Base-by-base conservation (phyloP, 2,329 filamentous ascomycete species). In the Aspergillus tanneri region DNA sequence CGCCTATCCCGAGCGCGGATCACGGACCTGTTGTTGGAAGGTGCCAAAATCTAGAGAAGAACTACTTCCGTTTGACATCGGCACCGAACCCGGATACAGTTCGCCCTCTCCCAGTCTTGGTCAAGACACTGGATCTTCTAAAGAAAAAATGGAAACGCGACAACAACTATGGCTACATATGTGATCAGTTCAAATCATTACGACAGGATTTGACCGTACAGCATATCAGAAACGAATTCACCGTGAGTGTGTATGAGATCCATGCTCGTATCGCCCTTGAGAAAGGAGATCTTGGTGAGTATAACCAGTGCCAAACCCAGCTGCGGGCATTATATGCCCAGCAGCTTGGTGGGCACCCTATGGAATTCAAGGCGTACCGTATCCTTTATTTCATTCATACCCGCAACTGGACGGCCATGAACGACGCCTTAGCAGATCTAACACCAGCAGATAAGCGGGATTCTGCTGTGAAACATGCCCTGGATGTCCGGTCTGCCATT, bases 241-340 rank as follows among this genome's bases (percentile, higher is more conserved):
- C 93, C 21, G 91, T 97, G 56, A 87, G 82, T 54, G 93, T 96
- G 39, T 99, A 99, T 73, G 93, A 99, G 75, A 95, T 92, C 53
- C 93, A 99, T 74, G 93, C 92, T 56, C 86, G 93, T 52, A 97
- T 99, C 74, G 93, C 93, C 59, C 79, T 99, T 72, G 92, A 99
- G 74, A 96, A 95, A 81, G 90, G 88, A 75, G 93, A 99, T 79
- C 83, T 97, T 78, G 92, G 93, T 99, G 93, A 99, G 93, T 99
- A 99, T 93, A 99, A 99, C 78, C 93, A 99, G 81, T 99, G 93
- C 74, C 93, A 99, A 78, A 97, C 93, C 65, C 93, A 99, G 77
- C 80, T 99, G 68, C 89, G 90, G 72, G 90, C 87, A 58, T 78
- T 99, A 64, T 97, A 99, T 74, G 83, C 83, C 70, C 83, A 89